These are phyloP conservation scores for Excoecaria agallocha DNA, from an alignment of 345 rosid species.

Conservation along the genomic window DNA sequence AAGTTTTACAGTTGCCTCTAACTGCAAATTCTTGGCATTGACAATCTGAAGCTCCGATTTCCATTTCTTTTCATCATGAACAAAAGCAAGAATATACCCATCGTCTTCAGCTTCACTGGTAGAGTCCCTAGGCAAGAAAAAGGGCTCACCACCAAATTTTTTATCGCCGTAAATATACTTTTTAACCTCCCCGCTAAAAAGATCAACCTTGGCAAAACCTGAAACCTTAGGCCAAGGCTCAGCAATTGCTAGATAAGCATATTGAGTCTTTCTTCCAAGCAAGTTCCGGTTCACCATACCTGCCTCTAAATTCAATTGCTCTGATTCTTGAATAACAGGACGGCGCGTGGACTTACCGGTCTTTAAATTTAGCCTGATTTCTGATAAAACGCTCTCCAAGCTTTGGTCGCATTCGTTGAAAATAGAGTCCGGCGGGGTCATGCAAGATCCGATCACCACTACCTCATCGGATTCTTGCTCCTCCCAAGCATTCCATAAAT, in stretches of 20 bases:
- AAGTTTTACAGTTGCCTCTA: conserved; percentile 69
- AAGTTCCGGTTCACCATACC: conserved; percentile 90
- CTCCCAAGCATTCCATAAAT: conserved; percentile 98
- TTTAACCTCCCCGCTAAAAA: conserved; percentile 58
- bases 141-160: conserved; percentile 85
- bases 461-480: conserved; percentile 74
- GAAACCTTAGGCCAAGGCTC: conserved; percentile 98
- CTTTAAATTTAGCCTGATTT: conserved; percentile 72
- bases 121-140: conserved; percentile 53
- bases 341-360: conserved; percentile 79
- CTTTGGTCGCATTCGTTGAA: conserved; percentile 89
- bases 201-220: conserved; percentile 86
- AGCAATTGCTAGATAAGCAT: conserved; percentile 78
- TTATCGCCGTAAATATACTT: conserved; percentile 64
- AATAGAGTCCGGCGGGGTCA: conserved; percentile 98
- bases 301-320: conserved; percentile 81
- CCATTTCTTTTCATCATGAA: conserved; percentile 78
- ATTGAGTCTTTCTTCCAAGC: conserved; percentile 71
- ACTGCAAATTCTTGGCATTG: conserved; percentile 55
- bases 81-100: conserved; percentile 73
- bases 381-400: conserved; percentile 70
- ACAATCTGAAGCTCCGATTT: conserved; percentile 81
- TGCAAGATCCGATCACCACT: conserved; percentile 92
- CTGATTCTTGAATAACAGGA: conserved; percentile 46
- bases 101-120: conserved; percentile 61